Conservation (phyloP, 2,329 filamentous ascomycete species). For the Fusarium sp. region DNA sequence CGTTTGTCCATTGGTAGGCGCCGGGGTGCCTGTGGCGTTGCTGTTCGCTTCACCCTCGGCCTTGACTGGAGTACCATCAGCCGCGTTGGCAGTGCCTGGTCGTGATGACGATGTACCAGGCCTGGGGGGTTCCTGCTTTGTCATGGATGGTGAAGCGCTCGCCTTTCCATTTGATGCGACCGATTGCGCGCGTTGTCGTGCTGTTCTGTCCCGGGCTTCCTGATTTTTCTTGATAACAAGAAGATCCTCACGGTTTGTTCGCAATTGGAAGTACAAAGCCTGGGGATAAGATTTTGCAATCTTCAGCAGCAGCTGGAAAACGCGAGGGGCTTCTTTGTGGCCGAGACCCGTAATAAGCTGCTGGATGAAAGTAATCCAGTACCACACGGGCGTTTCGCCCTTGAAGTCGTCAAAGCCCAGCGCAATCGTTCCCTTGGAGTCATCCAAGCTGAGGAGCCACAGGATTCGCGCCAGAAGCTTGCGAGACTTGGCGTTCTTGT, state of each 20-base stretch:
- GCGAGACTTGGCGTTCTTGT: constrained; percentile 96
- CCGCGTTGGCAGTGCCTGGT: constrained; percentile 65
- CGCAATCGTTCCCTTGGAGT: constrained; percentile 84
- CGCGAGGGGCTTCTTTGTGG: constrained; percentile 89
- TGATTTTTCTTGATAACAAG: constrained; percentile 89
- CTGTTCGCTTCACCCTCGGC: constrained; percentile 57
- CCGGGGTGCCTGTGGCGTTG: constrained; percentile 43
- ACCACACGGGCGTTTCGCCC: constrained; percentile 97
- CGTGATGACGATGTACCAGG: constrained; percentile 57
- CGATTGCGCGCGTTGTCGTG: constrained; percentile 63
- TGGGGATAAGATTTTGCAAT: constrained; percentile 97
- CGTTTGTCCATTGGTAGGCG: constrained; percentile 45
- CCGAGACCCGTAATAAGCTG: constrained; percentile 93
- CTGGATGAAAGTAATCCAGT: constrained; percentile 99
- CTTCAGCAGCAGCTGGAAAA: constrained; percentile 87
- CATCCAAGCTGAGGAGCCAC: constrained; percentile 95
- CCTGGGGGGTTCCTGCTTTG: constrained; percentile 65
- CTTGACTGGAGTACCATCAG: constrained; percentile 58
- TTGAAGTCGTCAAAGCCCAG: constrained; percentile 95
- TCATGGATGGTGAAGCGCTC: constrained; percentile 60
- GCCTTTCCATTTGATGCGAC: constrained; percentile 59
- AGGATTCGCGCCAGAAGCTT: constrained; percentile 94
- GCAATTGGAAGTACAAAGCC: constrained; percentile 92
- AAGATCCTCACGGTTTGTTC: constrained; percentile 96
- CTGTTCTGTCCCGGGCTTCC: constrained; percentile 76